Conservation (phyloP, 1,139 yeast species). For the Hemisphaericaspora lyxosophila region DNA sequence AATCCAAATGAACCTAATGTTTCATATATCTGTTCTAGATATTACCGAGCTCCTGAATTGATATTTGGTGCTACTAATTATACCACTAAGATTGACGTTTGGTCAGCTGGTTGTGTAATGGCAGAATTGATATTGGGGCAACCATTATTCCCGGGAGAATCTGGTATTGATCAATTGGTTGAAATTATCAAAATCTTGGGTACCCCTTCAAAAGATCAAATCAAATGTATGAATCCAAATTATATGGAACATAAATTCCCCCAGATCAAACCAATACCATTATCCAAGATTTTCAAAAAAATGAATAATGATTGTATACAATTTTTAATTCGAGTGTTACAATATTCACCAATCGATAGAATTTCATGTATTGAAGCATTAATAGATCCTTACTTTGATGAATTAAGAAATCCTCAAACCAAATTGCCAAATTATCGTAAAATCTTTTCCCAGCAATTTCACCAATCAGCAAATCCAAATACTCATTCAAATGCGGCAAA, state of each 20-base stretch:
- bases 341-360: conserved; percentile 75
- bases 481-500: conserved; percentile 27
- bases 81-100: conserved; percentile 94
- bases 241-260: conserved; percentile 98
- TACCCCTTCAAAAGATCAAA: conserved; percentile 91
- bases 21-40: conserved; percentile 92
- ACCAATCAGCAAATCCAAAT: conserved; percentile 12
- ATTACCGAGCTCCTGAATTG: conserved; percentile 92
- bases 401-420: conserved; percentile 57
- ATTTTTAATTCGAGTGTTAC: conserved; percentile 58
- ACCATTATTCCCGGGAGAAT: conserved; percentile 96
- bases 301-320: conserved; percentile 60
- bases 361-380: conserved; percentile 68
- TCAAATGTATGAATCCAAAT: conserved; percentile 92
- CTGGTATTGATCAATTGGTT: conserved; percentile 95
- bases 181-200: conserved; percentile 95
- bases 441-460: conserved; percentile 42
- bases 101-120: conserved; percentile 99
- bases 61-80: conserved; percentile 89
- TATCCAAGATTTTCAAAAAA: conserved; percentile 77
- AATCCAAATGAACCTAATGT: conserved; percentile 92
- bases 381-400: conserved; percentile 74
- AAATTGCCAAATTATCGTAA: conserved; percentile 55
- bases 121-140: conserved; percentile 94
- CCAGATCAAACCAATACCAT: conserved; percentile 90